These are phyloP conservation scores for Argentina anserina DNA, from an alignment of 306 rosid genomes.

Conservation along the genomic window DNA sequence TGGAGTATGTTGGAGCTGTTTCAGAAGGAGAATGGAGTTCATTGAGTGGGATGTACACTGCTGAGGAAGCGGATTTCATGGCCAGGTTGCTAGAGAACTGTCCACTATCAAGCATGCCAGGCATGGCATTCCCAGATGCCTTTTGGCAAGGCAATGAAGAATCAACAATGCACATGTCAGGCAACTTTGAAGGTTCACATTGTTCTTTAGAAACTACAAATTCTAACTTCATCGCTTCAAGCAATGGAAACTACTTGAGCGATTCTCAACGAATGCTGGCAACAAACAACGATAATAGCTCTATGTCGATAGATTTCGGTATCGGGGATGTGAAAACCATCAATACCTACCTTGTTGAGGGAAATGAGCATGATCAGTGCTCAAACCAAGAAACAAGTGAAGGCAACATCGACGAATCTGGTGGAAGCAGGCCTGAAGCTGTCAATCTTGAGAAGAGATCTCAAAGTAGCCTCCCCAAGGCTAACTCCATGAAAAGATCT, in stretches of 20 bases:
- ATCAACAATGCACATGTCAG: conserved; percentile 25
- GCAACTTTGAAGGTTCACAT: conserved; percentile 31
- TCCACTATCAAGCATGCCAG: conserved; percentile 17
- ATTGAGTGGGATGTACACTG: conserved; percentile 29
- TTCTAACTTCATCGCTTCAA: conserved; percentile 14
- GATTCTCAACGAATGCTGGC: conserved; percentile 21
- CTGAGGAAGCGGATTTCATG: conserved; percentile 45
- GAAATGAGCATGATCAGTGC: conserved; percentile 21
- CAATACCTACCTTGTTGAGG: conserved; percentile 22
- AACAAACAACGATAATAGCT: conserved; percentile 20
- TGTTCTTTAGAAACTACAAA: conserved; percentile 32
- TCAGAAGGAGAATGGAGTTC: conserved; percentile 43
- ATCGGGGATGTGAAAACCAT: conserved; percentile 31
- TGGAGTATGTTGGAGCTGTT: conserved; percentile 35
- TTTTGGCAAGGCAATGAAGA: conserved; percentile 42
- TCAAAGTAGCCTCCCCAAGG: conserved; percentile 6
- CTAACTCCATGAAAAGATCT: conserved; percentile 45
- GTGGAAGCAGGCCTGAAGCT: conserved; percentile 11
- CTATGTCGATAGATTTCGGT: conserved; percentile 31
- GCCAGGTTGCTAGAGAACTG: conserved; percentile 29
- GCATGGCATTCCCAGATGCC: conserved; percentile 30
- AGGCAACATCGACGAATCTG: conserved; percentile 27
- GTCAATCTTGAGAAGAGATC: conserved; percentile 16
- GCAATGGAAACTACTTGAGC: conserved; percentile 24
- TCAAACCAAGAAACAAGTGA: conserved; percentile 35